Base-by-base conservation (phyloP, 2,329 filamentous ascomycete genomes). In the Calycina herbarum region DNA sequence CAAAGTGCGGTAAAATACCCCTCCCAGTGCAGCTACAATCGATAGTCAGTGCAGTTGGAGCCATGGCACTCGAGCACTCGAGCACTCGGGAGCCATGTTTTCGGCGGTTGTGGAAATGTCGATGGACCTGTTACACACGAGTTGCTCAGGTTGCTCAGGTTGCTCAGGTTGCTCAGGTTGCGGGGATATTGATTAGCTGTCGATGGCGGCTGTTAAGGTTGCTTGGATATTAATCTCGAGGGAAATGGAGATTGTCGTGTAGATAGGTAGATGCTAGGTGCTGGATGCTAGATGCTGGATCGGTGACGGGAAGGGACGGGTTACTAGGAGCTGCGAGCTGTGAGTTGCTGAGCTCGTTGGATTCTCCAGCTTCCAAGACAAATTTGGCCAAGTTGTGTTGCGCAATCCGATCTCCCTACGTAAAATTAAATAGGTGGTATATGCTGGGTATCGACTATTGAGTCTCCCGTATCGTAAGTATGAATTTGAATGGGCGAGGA, bases 71-170 rank as follows among this genome's bases (percentile, higher is more conserved):
- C 33, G 24, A 20, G 27, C 15, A 6, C 10, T 24, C 20, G 8
- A 11, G 45, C 27, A 13, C 10, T 33, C 7, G 31, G 5, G 10
- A 10, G 10, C 20, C 48, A 54, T 54, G 20, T 10, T 27, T 54
- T 54, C 24, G 48, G 20, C 20, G n/a, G 24, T 54, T 24, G 42
- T 48, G 42, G 38, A 51, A 27, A 51, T 20, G 24, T 38, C 35
- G 38, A 60, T 60, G 58, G 24, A 42, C 58, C 38, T 40, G 59
- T 61, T 51, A 51, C 59, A 61, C 59, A 61, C 58, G 27, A 29
- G 45, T 51, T 24, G n/a, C 45, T 51, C 45, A 29, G 15, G 42
- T 48, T 20, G 17, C 42, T 48, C 20, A 20, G 20, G 20, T 20
- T 20, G 20, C 20, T 20, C 20, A 20, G 20, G 20, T 20, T 20